Evolutionary conservation across 2,329 filamentous ascomycete genomes (phyloP).

Genomic region (Xylariaceae sp.): DNA sequence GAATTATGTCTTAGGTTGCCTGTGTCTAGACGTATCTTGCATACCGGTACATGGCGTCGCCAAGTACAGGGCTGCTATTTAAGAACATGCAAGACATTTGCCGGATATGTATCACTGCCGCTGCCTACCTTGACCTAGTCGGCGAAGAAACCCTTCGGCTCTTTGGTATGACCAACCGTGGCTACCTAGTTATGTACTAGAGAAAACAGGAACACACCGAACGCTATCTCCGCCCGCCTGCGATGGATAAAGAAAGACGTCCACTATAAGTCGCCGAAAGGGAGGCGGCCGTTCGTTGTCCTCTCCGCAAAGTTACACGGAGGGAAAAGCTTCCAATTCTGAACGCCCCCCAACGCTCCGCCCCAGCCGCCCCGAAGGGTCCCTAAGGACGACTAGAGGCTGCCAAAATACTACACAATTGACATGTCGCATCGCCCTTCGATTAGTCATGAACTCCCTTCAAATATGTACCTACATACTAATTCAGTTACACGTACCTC

Average conservation of each 20-base stretch:
- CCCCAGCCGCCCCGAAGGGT: too few species aligned
- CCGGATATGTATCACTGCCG: background rate
- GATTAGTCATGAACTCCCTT: too few species aligned
- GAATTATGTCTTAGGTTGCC: background rate
- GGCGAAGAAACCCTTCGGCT: background rate
- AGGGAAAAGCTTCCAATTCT: background rate
- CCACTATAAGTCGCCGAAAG: background rate
- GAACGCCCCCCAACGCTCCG: background rate
- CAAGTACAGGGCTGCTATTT: slow-evolving; percentile 9
- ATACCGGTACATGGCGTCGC: background rate
- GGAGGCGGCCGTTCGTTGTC: background rate
- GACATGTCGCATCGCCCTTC: too few species aligned
- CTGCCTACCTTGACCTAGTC: too few species aligned
- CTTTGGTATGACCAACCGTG: background rate
- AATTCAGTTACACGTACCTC: too few species aligned
- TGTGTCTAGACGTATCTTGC: slow-evolving; percentile 7
- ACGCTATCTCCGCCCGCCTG: background rate
- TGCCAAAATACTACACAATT: too few species aligned
- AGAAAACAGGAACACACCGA: background rate
- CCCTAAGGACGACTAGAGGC: too few species aligned
- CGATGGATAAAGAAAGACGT: background rate
- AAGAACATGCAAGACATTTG: background rate
- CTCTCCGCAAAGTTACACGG: background rate
- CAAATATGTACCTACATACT: too few species aligned
- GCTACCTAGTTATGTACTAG: background rate